These are phyloP conservation scores for Ophiostoma ips DNA, from an alignment of 2,329 filamentous ascomycete species.

Conservation along the genomic window DNA sequence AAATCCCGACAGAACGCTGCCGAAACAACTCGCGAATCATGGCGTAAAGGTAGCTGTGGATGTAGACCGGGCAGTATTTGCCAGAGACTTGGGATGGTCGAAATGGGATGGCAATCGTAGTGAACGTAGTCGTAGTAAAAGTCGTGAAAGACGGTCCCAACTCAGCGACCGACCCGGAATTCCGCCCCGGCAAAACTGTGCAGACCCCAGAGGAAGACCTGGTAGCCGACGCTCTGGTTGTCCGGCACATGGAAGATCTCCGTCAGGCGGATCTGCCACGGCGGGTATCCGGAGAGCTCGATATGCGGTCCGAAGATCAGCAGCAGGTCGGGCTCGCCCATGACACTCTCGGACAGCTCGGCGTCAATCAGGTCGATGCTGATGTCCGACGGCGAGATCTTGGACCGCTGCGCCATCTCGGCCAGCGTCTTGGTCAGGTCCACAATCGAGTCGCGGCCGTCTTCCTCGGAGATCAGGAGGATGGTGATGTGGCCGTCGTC, in stretches of 20 bases:
- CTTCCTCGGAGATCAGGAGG: constrained; percentile 72
- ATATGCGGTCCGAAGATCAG: constrained; percentile 76
- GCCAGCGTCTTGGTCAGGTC: constrained; percentile 89
- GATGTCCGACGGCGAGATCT: constrained; percentile 70
- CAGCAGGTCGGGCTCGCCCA: constrained; percentile 79
- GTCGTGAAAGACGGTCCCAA: not conserved
- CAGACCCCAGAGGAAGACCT: constrained; percentile 76
- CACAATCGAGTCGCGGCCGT: constrained; percentile 85
- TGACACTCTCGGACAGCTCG: constrained; percentile 66
- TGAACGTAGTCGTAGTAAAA: too few species aligned
- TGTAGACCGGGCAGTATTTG: too few species aligned
- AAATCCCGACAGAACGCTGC: too few species aligned
- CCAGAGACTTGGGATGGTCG: too few species aligned
- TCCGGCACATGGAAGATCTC: constrained; percentile 78
- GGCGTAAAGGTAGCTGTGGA: too few species aligned
- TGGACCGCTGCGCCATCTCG: constrained; percentile 86
- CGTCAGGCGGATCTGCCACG: constrained; percentile 88
- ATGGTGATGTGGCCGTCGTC: constrained; percentile 37
- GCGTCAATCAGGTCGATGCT: constrained; percentile 76
- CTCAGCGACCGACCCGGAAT: constrained; percentile 64
- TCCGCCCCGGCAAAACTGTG: constrained; percentile 76
- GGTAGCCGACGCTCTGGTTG: constrained; percentile 78
- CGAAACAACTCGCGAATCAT: too few species aligned
- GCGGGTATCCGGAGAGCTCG: constrained; percentile 80
- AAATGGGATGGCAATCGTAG: too few species aligned